Evolutionary conservation across 148 eudicot species (phyloP), one percentile per base, ranked within the genome.

Genomic region (Silene latifolia): DNA sequence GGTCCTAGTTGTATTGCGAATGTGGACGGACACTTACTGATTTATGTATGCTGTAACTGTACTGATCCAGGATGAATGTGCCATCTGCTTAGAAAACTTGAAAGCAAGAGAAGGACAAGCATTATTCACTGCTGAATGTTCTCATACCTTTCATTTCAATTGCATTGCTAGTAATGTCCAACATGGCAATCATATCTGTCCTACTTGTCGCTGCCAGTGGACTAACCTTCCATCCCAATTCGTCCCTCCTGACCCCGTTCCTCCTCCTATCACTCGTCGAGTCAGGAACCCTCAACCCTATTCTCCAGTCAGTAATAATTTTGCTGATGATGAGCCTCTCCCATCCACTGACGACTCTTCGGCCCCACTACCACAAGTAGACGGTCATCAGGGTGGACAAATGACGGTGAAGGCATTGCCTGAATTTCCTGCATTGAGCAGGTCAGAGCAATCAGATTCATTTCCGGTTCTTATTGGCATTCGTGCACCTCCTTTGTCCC

Each of bases 151-250:
- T 57, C 86, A 83, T 17, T 83, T 80, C 68, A 77, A 69, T 21
- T 83, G 86, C 74, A 83, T 74, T 76, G 32, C 79, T 24, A 72
- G 79, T 1, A 85, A 61, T 62, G 82, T 85, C 39, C 77, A 76
- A 59, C 84, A 83, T 61, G 86, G 86, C 53, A 83, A 78, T 68
- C 74, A 81, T 25, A 73, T 78, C 18, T 85, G 88, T 74, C 88
- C 88, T 4, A 79, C 79, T 25, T 85, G 88, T 58, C 76, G 85
- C 44, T 39, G 82, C 10, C 75, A 79, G n/a, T 85, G 88, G 88
- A 79, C 48, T 56, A 76, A 83, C 53, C 71, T 85, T 20, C 88
- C 88, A 0, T 74, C 74, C 51, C 81, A 80, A 23, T 13, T 77
- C 48, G 21, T 57, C 51, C 74, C 75, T 42, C 5, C 47, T 51